phyloP scores from a whole-genome alignment of 2,329 filamentous ascomycete genomes.

The Aaosphaeria arxii region DNA sequence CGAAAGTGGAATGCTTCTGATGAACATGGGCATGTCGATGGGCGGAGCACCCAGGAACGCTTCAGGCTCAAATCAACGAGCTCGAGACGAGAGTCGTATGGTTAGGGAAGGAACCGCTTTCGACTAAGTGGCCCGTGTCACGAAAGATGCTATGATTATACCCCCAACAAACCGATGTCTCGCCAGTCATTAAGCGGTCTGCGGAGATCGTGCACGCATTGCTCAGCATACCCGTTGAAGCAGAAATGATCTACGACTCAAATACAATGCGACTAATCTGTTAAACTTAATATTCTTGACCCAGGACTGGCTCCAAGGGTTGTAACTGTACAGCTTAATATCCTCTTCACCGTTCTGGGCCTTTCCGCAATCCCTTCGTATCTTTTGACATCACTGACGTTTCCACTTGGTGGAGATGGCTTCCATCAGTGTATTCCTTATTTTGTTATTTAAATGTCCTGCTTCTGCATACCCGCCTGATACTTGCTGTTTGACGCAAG shows the following conservation, averaged over 20 bases:
- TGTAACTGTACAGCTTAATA: constrained; percentile 16
- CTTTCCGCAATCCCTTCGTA: background rate
- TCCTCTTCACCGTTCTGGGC: background rate
- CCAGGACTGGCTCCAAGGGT: constrained; percentile 25
- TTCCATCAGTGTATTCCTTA: no score
- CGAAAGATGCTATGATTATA: background rate
- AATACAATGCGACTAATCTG: constrained; percentile 19
- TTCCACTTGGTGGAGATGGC: no score
- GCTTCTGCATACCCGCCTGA: constrained; percentile 3
- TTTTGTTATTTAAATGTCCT: background rate
- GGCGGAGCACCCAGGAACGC: constrained; percentile 32
- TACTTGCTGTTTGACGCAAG: background rate
- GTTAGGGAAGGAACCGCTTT: constrained; percentile 31
- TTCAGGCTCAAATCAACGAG: constrained; percentile 21
- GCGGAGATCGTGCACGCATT: background rate
- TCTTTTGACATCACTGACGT: background rate
- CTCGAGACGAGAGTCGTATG: constrained; percentile 28
- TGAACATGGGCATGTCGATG: constrained; percentile 32
- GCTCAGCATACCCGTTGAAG: background rate
- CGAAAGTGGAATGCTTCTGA: constrained; percentile 39
- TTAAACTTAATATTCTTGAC: constrained; percentile 22
- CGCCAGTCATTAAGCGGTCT: background rate
- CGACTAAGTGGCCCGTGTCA: constrained; percentile 10
- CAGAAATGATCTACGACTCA: constrained; percentile 2
- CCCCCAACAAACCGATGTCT: background rate